Base-by-base conservation (phyloP, 768 basidiomycete genomes). In the Auriculariales sp. region DNA sequence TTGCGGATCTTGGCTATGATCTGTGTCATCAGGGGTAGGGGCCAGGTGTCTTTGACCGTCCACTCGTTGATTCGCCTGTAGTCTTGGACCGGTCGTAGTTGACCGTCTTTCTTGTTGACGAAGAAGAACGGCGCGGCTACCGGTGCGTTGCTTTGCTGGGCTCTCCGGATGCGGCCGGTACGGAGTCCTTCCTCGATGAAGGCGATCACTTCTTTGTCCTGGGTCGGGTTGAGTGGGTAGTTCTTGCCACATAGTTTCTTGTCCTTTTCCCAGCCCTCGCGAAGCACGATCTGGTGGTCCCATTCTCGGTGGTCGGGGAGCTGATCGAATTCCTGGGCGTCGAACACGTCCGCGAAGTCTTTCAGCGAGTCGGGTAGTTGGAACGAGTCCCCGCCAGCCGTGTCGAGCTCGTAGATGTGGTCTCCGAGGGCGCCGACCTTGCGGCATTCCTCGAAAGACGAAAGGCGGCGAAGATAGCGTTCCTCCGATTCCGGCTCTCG, bases 31-130 rank as follows among this genome's bases (percentile, higher is more conserved):
- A 57, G 59, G 17, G 65, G 69, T 11, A 69, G 51, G 46, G 50
- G 66, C 50, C 54, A 69, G 25, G 42, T 54, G 52, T 62, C 63
- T 56, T 58, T 69, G 15, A 61, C 59, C 0, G 63, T 66, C 17
- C 64, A 61, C 2, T 48, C 25, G 47, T 71, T 70, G 55, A 61
- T 50, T 31, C 49, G 30, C 17, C 46, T 22, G n/a, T 47, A 47
- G 22, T 47, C 61, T 19, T 56, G 49, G 24, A 42, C 46, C 2
- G 52, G 56, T 28, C 58, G 50, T 4, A 59, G 61, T 2, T 50
- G 48, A 12, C 62, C 61, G 47, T 59, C 56, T 45, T 62, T 64
- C 48, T 62, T 63, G 6, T 47, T 52, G n/a, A n/a, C n/a, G n/a
- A n/a, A n/a, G n/a, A n/a, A n/a, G n/a, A n/a, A n/a, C n/a, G n/a